Conservation (phyloP, 306 rosid genomes). For the Medicago arabica region DNA sequence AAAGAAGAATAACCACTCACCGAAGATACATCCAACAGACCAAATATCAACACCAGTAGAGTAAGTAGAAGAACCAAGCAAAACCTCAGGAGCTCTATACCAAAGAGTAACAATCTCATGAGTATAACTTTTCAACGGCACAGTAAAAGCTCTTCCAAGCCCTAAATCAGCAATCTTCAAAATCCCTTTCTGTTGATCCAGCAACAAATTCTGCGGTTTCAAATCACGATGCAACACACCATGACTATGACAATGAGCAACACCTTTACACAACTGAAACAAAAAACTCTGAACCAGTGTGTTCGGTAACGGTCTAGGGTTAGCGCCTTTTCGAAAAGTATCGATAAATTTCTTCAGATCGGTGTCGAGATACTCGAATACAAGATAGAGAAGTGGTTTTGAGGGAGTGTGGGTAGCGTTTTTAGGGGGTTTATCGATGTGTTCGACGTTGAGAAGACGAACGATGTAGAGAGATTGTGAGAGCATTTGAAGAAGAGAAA, state of each 20-base stretch:
- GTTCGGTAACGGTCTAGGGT: constrained; percentile 59
- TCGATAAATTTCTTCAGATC: constrained; percentile 94
- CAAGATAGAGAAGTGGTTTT: constrained; percentile 85
- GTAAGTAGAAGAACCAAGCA: constrained; percentile 86
- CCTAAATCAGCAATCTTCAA: constrained; percentile 94
- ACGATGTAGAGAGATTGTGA: constrained; percentile 93
- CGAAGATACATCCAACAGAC: constrained; percentile 97
- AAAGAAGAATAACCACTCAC: background rate
- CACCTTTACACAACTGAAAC: constrained; percentile 92
- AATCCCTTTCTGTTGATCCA: constrained; percentile 75
- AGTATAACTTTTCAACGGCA: constrained; percentile 92
- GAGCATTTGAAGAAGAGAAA: constrained; percentile 88
- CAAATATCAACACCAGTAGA: constrained; percentile 96
- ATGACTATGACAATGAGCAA: constrained; percentile 91
- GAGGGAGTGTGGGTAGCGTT: background rate
- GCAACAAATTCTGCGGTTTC: constrained; percentile 90
- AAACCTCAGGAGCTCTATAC: constrained; percentile 96
- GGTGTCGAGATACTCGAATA: constrained; percentile 89
- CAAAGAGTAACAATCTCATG: constrained; percentile 98
- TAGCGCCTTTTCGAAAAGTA: constrained; percentile 77
- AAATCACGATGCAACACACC: constrained; percentile 94
- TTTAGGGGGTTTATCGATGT: constrained; percentile 50
- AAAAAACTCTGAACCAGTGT: constrained; percentile 74
- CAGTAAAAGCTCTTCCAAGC: constrained; percentile 89
- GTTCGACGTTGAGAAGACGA: constrained; percentile 83